These are phyloP conservation scores for Triticum turgidum DNA, from an alignment of 176 grass and related monocot species.

Conservation along the genomic window DNA sequence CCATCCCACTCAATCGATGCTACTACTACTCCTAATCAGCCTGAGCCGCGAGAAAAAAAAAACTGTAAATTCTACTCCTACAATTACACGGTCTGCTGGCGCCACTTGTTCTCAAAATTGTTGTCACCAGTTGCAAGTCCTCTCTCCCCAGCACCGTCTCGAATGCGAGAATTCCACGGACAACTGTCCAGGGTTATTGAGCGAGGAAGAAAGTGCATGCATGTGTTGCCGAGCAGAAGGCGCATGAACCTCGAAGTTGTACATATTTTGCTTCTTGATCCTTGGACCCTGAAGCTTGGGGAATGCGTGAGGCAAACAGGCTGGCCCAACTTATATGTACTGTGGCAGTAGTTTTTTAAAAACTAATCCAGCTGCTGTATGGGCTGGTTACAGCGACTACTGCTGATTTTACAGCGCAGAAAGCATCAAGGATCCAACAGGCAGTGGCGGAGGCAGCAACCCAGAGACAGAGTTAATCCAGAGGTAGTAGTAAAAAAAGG, in stretches of 20 bases:
- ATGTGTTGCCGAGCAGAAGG: too few relatives aligned
- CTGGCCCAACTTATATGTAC: neutral
- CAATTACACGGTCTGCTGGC: too few relatives aligned
- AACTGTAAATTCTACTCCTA: too few relatives aligned
- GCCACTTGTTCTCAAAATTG: too few relatives aligned
- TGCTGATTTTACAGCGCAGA: neutral
- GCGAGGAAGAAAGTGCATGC: too few relatives aligned
- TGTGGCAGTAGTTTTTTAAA: neutral
- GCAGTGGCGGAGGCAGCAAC: neutral
- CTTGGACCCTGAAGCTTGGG: neutral
- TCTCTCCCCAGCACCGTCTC: too few relatives aligned
- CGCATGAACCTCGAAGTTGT: neutral
- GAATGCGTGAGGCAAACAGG: neutral
- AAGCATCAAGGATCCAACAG: neutral
- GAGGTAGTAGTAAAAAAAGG: neutral
- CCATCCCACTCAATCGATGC: neutral
- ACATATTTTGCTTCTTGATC: neutral
- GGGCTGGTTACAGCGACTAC: neutral
- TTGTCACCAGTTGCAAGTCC: too few relatives aligned
- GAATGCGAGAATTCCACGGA: too few relatives aligned
- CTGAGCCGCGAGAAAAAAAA: too few relatives aligned
- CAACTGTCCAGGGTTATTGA: too few relatives aligned
- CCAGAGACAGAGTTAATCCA: neutral
- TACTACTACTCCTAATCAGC: too few relatives aligned
- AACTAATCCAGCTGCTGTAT: neutral